These are phyloP conservation scores for Chlamydomonas schloesseri DNA, from an alignment of 139 green algal genomes.

Conservation along the genomic window DNA sequence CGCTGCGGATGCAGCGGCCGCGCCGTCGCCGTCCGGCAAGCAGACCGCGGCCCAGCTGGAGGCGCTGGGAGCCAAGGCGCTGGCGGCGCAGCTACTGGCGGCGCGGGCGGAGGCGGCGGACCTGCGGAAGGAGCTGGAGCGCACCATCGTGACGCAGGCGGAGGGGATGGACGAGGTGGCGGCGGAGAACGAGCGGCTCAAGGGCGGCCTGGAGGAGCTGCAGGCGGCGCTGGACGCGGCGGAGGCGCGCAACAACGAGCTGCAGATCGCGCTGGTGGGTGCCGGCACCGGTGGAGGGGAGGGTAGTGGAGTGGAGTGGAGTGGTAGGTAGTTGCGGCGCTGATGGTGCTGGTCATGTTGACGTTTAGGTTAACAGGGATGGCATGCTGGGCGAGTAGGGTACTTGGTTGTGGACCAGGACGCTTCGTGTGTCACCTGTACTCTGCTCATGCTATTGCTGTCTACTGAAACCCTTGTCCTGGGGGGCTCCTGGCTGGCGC, in stretches of 20 bases:
- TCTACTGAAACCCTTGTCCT: no score
- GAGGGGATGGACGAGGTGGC: neutral
- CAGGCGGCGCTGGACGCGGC: neutral
- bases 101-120: neutral
- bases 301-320: no score
- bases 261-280: constrained; percentile 16
- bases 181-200: neutral
- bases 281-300: no score
- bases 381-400: no score
- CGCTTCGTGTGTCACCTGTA: no score
- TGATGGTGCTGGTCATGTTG: no score
- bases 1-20: neutral
- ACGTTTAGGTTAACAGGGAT: no score
- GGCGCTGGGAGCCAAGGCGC: constrained; percentile 16
- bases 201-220: neutral
- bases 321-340: no score
- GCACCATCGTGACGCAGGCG: constrained; percentile 3
- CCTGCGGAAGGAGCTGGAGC: constrained; percentile 33
- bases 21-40: neutral
- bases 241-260: neutral
- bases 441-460: no score
- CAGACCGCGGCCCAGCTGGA: constrained; percentile 11
- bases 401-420: no score
- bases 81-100: constrained; percentile 17
- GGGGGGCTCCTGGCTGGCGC: no score